A percentile compares a stretch with the other conserved stretches of the same genome.
phyloP scores from a whole-genome alignment of 768 basidiomycete genomes.

The Pholiota conissans region DNA sequence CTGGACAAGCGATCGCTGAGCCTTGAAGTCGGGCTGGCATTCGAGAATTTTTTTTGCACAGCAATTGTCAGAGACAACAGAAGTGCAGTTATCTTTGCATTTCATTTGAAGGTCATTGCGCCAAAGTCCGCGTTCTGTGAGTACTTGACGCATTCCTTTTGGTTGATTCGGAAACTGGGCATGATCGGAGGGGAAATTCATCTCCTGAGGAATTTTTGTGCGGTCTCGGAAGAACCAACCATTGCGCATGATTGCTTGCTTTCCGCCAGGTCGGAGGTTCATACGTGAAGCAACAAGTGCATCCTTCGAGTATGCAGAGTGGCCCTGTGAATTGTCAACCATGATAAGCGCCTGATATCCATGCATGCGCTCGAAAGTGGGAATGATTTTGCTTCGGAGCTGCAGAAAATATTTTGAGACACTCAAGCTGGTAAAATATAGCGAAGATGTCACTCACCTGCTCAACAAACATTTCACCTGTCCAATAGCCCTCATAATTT shows the following conservation, averaged over 20 bases:
- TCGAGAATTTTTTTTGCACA: constrained; percentile 21
- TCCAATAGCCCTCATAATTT: constrained; percentile 38
- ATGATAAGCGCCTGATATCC: constrained; percentile 35
- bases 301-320: constrained; percentile 36
- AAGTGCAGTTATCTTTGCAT: constrained; percentile 14
- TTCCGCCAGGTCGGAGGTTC: constrained; percentile 38
- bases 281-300: constrained; percentile 33
- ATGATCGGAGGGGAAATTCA: constrained; percentile 36
- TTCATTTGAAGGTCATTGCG: constrained; percentile 9
- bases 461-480: constrained; percentile 21
- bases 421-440: constrained; percentile 11
- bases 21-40: constrained; percentile 20
- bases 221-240: constrained; percentile 31
- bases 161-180: constrained; percentile 23
- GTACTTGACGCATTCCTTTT: constrained; percentile 22
- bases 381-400: constrained; percentile 28
- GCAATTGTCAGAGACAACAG: too few species aligned
- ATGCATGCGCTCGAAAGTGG: constrained; percentile 29
- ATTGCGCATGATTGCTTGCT: constrained; percentile 32
- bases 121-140: constrained; percentile 17
- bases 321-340: constrained; percentile 44
- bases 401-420: constrained; percentile 7
- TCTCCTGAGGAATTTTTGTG: constrained; percentile 26
- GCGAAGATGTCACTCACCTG: constrained; percentile 13
- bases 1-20: constrained; percentile 21